Evolutionary conservation across 805 yeast genomes (phyloP).

Genomic region (Schizosaccharomyces cryophilus): DNA sequence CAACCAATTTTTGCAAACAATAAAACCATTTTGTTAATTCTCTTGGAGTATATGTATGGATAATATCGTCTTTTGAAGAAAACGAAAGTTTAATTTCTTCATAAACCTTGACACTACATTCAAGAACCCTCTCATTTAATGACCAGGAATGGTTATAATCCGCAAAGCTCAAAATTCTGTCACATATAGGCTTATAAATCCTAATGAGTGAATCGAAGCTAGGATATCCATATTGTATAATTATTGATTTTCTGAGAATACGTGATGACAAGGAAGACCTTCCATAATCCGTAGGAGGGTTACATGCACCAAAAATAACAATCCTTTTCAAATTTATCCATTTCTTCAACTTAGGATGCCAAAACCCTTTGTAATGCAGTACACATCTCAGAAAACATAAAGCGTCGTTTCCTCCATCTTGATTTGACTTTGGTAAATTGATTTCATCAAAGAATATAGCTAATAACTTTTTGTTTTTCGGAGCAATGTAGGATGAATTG

Average conservation of each 20-base stretch:
- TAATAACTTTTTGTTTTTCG: conserved; percentile 39
- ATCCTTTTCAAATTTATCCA: conserved; percentile 47
- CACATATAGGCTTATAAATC: conserved; percentile 29
- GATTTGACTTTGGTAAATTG: conserved; percentile 51
- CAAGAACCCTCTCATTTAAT: too few relatives aligned
- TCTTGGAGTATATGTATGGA: not conserved
- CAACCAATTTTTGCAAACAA: not conserved
- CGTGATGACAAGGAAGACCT: conserved; percentile 32
- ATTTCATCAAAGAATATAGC: conserved; percentile 83
- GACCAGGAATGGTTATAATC: too few relatives aligned
- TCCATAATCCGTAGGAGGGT: conserved; percentile 66
- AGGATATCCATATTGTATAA: conserved; percentile 63
- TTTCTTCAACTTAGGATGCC: conserved; percentile 31
- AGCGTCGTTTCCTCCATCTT: conserved; percentile 47
- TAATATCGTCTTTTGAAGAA: too few relatives aligned
- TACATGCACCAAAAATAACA: conserved; percentile 87
- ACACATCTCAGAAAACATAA: conserved; percentile 52
- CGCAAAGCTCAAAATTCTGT: too few relatives aligned
- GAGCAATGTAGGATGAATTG: conserved; percentile 30
- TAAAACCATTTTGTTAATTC: not conserved
- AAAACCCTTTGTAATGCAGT: conserved; percentile 51
- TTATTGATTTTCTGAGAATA: conserved; percentile 39
- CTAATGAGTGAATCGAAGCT: conserved; percentile 31
- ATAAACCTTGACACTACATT: too few relatives aligned
- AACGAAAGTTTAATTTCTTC: too few relatives aligned